Evolutionary conservation across 2,329 filamentous ascomycete species (phyloP), one percentile per base, ranked within the genome.

Genomic region (Sporothrix brasiliensis): DNA sequence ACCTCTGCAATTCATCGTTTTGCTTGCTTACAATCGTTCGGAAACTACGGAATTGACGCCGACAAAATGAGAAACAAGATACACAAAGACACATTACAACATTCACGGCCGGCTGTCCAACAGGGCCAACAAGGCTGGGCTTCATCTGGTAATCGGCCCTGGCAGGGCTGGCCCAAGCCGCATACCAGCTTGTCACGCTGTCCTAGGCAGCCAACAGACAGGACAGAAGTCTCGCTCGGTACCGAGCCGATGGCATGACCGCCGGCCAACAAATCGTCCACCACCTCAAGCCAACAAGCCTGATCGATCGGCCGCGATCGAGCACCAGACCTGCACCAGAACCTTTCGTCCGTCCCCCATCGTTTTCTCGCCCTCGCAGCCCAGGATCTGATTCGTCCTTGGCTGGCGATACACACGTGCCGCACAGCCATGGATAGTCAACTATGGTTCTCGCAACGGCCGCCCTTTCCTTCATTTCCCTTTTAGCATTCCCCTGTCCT

Each of bases 341-440:
- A 53, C 14, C 11, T n/a, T 34, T 56, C 14, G 14, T 21, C 39
- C 24, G 14, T 19, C 14, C 21, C 13, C 49, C 14, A 27, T 21
- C 49, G 16, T n/a, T 3, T 14, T 54, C 34, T 34, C 10, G 11
- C 41, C 6, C 34, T 34, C 34, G 34, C 34, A 7, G 56, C 56
- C 39, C n/a, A 24, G 34, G 21, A 34, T 44, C 30, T 61, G 34
- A 58, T 68, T 68, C 30, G 67, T 13, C 52, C 52, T 67, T 67
- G 49, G n/a, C 30, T 44, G 19, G 5, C 47, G 47, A 66, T 52
- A 52, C 27, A 66, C 63, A 66, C 63, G 63, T 66, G 63, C 63
- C 63, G 63, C 27, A 52, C 27, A 50, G n/a, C 44, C 30, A 41
- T 13, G 16, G 30, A 11, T 14, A n/a, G 19, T 14, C 16, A 41